Evolutionary conservation across 192 early-diverging fungal genomes (phyloP), one percentile per base, ranked within the genome.

Genomic region (Backusella macrospora): DNA sequence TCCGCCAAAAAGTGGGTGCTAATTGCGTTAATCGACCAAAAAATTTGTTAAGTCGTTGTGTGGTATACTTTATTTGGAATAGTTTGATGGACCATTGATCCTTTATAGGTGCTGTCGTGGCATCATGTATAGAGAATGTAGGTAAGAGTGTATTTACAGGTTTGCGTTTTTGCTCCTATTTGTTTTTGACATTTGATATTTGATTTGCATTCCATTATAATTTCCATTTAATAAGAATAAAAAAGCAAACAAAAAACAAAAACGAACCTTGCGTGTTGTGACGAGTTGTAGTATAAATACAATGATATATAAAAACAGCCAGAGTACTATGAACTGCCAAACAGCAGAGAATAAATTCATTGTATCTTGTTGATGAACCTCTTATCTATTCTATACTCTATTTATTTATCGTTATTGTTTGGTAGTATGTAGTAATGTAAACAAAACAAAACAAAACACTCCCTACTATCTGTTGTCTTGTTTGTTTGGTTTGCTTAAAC

Each of bases 11-110:
- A 4, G 29, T 69, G 5, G 86, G 76, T 16, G 80, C 70, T 15
- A 69, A 14, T 34, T 76, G 77, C 7, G 81, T 82, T 2, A 84
- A 68, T 47, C 75, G 65, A 37, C 70, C 52, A 65, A 89, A 89
- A 46, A 78, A 70, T 12, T 48, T 39, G 68, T 89, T 89, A 23
- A 85, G 75, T 5, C 59, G 47, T 29, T 79, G 85, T 3, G 87
- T 87, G 16, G 84, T 82, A 70, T 82, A 84, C 1, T 83, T 78
- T 29, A 89, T 55, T 70, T 83, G 68, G 43, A 89, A 89, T 12
- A 81, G 76, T 34, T 84, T 78, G 65, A 86, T 73, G 2, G 65
- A 38, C 65, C 70, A 80, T 47, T 62, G 70, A 68, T 76, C 70
- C 23, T 43, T 15, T 9, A 52, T 9, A 7, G 45, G 63, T 42